phyloP scores from a whole-genome alignment of 495 filamentous ascomycete species.

The Letharia columbiana region DNA sequence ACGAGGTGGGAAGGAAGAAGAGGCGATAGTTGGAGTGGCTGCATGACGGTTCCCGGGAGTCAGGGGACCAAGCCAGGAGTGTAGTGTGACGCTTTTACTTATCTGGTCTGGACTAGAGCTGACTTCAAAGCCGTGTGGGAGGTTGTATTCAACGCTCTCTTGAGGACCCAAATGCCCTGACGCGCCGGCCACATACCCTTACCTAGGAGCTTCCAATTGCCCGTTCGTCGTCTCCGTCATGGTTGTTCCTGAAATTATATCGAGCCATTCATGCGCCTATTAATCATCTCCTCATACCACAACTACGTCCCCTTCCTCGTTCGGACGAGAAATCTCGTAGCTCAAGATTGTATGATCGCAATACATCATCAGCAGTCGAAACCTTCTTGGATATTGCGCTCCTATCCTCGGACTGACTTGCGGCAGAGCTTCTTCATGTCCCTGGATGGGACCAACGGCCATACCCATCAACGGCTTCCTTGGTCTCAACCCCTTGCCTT shows the following conservation, averaged over 20 bases:
- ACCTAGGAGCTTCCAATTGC: neutral
- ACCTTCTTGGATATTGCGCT: constrained; percentile 35
- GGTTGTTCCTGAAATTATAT: neutral
- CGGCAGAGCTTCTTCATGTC: constrained; percentile 29
- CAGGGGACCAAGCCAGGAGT: neutral
- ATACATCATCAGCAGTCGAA: constrained; percentile 69
- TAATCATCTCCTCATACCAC: neutral
- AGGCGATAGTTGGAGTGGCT: constrained; percentile 1
- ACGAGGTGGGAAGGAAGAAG: constrained; percentile 16
- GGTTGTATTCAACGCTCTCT: neutral
- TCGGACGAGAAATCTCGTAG: constrained; percentile 54
- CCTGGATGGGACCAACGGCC: constrained; percentile 54
- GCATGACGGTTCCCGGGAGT: neutral
- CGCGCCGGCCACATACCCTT: neutral
- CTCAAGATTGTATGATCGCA: constrained; percentile 66
- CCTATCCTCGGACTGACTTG: neutral
- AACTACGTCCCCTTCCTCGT: neutral
- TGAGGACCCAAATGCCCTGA: no score
- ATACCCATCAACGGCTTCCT: constrained; percentile 45
- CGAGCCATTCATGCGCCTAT: neutral
- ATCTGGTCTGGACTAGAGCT: neutral
- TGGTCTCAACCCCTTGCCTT: constrained; percentile 36
- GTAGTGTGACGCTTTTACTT: neutral
- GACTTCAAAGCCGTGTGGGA: neutral
- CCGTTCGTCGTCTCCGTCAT: no score